Evolutionary conservation across 1,284 basidiomycete genomes (phyloP).

Genomic region (Macrocybe sp.): DNA sequence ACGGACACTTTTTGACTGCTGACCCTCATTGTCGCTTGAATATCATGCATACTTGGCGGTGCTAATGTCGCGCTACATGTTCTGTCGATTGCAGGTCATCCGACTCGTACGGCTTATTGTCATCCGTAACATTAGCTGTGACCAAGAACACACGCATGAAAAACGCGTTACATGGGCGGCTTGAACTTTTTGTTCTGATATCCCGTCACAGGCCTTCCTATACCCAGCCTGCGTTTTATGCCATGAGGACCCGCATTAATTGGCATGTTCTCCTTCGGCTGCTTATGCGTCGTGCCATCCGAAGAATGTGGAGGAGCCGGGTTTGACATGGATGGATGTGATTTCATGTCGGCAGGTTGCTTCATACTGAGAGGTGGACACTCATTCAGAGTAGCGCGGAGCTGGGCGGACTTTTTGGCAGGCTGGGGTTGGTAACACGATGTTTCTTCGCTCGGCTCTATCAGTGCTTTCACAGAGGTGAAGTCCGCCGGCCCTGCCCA

Average conservation of each 20-base stretch:
- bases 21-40: slow-evolving; percentile 17
- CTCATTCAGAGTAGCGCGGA: too few species aligned
- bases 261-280: too few species aligned
- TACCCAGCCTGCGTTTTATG: slow-evolving; percentile 52
- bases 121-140: too few species aligned
- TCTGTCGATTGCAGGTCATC: slow-evolving; percentile 3
- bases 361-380: too few species aligned
- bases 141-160: background rate
- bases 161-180: slow-evolving; percentile 26
- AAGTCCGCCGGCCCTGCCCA: too few species aligned
- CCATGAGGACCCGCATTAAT: slow-evolving; percentile 15
- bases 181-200: slow-evolving; percentile 70
- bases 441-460: too few species aligned
- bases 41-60: slow-evolving; percentile 3
- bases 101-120: background rate
- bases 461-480: too few species aligned
- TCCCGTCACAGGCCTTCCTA: slow-evolving; percentile 44
- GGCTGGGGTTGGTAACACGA: too few species aligned
- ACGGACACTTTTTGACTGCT: slow-evolving; percentile 38
- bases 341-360: background rate
- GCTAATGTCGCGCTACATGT: slow-evolving; percentile 7
- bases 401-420: too few species aligned
- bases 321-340: background rate
- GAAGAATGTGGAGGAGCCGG: background rate
- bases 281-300: background rate